Percentiles rank a stretch among this genome's conserved stretches.
These are phyloP conservation scores for Apophysomyces ossiformis DNA, from an alignment of 371 early-diverging fungal genomes.

Conservation along the genomic window DNA sequence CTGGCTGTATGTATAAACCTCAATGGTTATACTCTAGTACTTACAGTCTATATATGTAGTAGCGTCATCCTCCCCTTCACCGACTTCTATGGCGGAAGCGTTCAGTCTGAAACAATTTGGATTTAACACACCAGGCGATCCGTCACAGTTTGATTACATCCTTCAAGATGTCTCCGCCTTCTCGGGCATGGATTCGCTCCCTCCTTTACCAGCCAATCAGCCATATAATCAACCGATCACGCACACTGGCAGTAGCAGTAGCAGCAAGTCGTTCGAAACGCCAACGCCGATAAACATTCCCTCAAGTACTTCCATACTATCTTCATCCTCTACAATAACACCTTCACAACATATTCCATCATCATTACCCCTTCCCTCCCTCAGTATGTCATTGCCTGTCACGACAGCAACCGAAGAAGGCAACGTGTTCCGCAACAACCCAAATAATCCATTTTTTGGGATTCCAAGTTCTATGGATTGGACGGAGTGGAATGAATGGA, in stretches of 20 bases:
- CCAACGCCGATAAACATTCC: not conserved
- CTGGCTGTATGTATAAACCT: not conserved
- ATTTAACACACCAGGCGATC: slow-evolving; percentile 33
- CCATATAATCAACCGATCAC: not conserved
- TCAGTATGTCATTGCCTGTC: not conserved
- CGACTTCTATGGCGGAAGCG: slow-evolving; percentile 41
- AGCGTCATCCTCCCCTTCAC: slow-evolving; percentile 24
- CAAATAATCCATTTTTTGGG: slow-evolving; percentile 51
- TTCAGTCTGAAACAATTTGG: slow-evolving; percentile 53
- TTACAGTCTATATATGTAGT: not conserved
- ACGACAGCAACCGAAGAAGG: slow-evolving; percentile 15
- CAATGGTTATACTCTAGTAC: not conserved
- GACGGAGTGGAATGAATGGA: slow-evolving; percentile 53
- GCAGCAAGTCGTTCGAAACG: not conserved
- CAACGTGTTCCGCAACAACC: slow-evolving; percentile 41
- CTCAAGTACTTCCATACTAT: not conserved
- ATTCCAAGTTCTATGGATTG: slow-evolving; percentile 53
- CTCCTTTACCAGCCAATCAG: slow-evolving; percentile 10
- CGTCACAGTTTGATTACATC: slow-evolving; percentile 25
- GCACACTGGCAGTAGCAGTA: not conserved
- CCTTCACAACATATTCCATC: slow-evolving; percentile 8
- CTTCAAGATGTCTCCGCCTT: slow-evolving; percentile 24
- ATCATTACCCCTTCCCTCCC: slow-evolving; percentile 13
- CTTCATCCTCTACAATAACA: slow-evolving; percentile 12
- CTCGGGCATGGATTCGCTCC: slow-evolving; percentile 21